Base-by-base conservation (phyloP, 2,329 filamentous ascomycete genomes). In the Apiospora malaysiana region DNA sequence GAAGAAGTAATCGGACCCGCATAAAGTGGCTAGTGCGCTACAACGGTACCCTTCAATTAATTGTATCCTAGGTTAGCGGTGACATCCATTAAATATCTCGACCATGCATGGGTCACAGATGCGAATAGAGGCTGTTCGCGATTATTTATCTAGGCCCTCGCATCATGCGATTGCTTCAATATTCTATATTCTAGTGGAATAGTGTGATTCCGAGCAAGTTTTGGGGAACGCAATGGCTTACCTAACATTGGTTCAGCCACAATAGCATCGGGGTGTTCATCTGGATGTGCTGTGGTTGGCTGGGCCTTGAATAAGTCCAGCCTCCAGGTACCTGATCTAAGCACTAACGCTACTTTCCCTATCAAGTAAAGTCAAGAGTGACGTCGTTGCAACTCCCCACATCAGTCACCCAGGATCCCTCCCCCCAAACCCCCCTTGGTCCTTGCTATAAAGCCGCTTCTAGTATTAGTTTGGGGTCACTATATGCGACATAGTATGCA, bases 391-490 rank as follows among this genome's bases (percentile, higher is more conserved):
- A 63, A 40, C 32, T 40, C 56, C 56, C 32, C 27, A 40, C 56
- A 40, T 23, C 32, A 9, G 18, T 63, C 56, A 63, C 37, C 56
- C n/a, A 63, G 32, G 56, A 63, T 63, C 4, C 21, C 27, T 32
- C 7, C 27, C 27, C 56, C 56, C 16, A 40, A 4, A 12, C 56
- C 56, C 27, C 47, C 56, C 56, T 63, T 63, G 32, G 32, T 63
- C 32, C 56, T 63, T 63, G 32, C 56, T 63, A 40, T 63, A 63
- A 40, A 37, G 37, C 56, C 9, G 51, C 16, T 37, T 59, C 51
- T 59, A 59, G 51, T 59, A 59, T 59, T 59, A 59, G 51, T n/a
- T 37, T 59, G 27, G 49, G 49, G 51, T n/a, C 21, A 63, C 56
- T 63, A 63, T 40, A 63, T 47, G 12, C 51, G 27, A 37, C 51